Base-by-base conservation (phyloP, 805 yeast species). In the Lachancea meyersii region DNA sequence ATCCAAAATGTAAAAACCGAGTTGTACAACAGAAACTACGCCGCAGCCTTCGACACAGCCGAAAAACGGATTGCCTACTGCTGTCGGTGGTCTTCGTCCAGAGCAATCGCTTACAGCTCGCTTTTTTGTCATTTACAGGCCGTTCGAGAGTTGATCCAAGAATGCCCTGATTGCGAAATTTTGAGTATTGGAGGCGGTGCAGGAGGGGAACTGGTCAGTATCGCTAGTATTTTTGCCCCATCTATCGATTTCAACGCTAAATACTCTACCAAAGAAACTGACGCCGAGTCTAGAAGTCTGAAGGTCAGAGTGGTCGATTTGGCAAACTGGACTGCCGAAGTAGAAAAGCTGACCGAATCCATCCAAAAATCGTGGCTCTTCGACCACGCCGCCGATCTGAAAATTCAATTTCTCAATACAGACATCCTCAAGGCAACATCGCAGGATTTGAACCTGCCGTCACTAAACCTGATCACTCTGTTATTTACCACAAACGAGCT, bases 171-270 rank as follows among this genome's bases (percentile, higher is more conserved):
- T 14, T n/a, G 39, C n/a, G 60, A 70, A 5, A 75, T 80, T 0
- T 58, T 86, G 27, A 76, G 82, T 52, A 70, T 88, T 28, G 96
- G 96, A 16, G 96, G 94, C 19, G 96, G 96, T 27, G 96, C 96
- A 0, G 86, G 91, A 4, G 85, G 87, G 2, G 96, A 87, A 57
- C 62, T 86, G 19, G 77, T 79, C 24, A 75, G 76, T 0, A 55
- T 86, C 33, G 76, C 77, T 1, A 71, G 88, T 14, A 65, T 83
- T 1, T 80, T 78, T 48, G 67, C 69, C 1, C 62, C 67, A 32
- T 44, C 57, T 4, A 49, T 63, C 54, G 55, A 55, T 38, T 53
- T 54, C 22, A 46, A 44, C 21, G 48, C 53, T 2, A 48, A 55
- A 20, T 52, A 51, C 38, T 31, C 49, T 2, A 45, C 45, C 10